Conservation (phyloP, 2,329 filamentous ascomycete species). For the Fusarium coffeatum region DNA sequence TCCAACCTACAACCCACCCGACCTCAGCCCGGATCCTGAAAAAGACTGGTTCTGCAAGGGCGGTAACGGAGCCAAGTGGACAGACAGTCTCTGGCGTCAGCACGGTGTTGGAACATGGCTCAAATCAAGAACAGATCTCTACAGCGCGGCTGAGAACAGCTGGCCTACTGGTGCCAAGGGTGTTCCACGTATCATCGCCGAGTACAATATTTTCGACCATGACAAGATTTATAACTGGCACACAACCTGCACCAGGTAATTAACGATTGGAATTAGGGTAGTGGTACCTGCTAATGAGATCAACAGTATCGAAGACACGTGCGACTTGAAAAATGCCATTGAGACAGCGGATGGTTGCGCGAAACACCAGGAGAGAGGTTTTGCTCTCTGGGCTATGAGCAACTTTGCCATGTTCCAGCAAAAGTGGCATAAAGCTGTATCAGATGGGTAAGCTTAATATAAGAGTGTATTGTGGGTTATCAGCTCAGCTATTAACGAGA, state of each 20-base stretch:
- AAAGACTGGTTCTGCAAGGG: not conserved
- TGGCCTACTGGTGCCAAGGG: not conserved
- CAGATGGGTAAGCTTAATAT: not conserved
- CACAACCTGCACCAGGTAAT: not conserved
- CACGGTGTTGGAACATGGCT: slow-evolving; percentile 8
- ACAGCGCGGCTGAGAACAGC: not conserved
- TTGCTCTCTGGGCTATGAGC: not conserved
- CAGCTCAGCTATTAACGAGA: too few species aligned
- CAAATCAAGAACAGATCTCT: not conserved
- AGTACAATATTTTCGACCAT: not conserved
- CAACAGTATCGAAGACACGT: not conserved
- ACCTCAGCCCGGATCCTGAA: not conserved
- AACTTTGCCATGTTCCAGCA: slow-evolving; percentile 4
- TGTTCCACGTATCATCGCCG: slow-evolving; percentile 1
- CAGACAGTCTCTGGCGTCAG: not conserved
- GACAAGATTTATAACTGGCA: not conserved
- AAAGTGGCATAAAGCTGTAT: not conserved
- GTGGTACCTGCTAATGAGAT: not conserved
- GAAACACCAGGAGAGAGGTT: not conserved
- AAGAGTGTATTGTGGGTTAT: not conserved
- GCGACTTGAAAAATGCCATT: not conserved
- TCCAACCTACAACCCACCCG: not conserved
- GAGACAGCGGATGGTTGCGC: not conserved
- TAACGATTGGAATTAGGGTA: not conserved
- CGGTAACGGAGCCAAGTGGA: slow-evolving; percentile 4